Evolutionary conservation across 2,329 filamentous ascomycete genomes (phyloP).

Genomic region (Aspergillus awamori): DNA sequence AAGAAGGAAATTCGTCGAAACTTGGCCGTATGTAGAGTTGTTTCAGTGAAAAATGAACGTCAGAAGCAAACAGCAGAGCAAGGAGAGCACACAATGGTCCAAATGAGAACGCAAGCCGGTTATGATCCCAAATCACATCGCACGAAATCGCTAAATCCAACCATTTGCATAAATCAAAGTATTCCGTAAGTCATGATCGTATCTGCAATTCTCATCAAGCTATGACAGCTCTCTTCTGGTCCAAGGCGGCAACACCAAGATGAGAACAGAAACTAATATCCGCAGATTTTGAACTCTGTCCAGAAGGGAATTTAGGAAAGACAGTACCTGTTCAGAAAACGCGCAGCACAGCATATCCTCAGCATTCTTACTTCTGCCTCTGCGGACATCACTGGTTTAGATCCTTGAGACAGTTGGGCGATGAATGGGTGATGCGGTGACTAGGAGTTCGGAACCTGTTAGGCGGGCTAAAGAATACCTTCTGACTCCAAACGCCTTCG

Average conservation of each 20-base stretch:
- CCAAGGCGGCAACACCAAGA: neutral
- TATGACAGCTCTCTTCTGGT: neutral
- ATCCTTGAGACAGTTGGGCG: slow-evolving; percentile 22
- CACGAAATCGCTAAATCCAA: neutral
- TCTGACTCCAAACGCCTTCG: slow-evolving; percentile 17
- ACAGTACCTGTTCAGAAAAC: neutral
- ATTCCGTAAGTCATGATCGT: neutral
- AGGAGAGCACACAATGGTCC: neutral
- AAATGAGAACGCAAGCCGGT: neutral
- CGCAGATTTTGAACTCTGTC: neutral
- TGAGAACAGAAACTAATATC: neutral
- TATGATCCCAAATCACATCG: neutral
- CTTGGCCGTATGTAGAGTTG: no score
- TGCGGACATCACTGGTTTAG: neutral
- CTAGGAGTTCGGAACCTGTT: slow-evolving; percentile 8
- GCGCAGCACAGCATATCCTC: neutral
- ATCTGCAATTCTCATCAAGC: neutral
- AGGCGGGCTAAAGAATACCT: slow-evolving; percentile 16
- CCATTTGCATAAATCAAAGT: neutral
- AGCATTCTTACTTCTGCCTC: neutral
- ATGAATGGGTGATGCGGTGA: slow-evolving; percentile 28
- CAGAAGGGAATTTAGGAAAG: neutral
- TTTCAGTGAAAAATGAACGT: no score
- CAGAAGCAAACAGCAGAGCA: neutral
- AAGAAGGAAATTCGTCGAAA: no score